phyloP scores from a whole-genome alignment of 495 filamentous ascomycete genomes.

The Penicillium argentinense region DNA sequence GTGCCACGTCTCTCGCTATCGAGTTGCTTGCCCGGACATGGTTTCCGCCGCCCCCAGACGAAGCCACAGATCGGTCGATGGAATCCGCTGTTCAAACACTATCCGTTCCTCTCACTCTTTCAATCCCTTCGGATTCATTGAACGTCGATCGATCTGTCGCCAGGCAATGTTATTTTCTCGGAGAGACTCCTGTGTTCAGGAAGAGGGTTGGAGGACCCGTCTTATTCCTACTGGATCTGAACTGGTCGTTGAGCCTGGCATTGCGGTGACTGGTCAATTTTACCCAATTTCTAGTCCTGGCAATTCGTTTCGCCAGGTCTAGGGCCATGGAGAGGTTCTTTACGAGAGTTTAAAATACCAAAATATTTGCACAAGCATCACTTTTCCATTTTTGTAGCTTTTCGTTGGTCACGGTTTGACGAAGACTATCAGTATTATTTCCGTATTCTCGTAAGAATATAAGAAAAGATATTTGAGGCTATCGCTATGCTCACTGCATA shows the following conservation, averaged over 20 bases:
- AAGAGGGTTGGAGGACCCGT: slow-evolving; percentile 37
- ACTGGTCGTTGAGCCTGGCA: slow-evolving; percentile 24
- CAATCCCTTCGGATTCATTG: slow-evolving; percentile 34
- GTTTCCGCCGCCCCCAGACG: slow-evolving; percentile 27
- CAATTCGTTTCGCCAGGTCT: slow-evolving; percentile 14
- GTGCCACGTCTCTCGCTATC: slow-evolving; percentile 32
- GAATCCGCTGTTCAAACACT: slow-evolving; percentile 38
- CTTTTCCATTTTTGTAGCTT: no score
- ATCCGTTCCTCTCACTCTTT: slow-evolving; percentile 12
- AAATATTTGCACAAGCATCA: no score
- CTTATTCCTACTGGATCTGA: slow-evolving; percentile 10
- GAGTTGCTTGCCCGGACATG: slow-evolving; percentile 28
- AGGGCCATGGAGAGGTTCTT: slow-evolving; percentile 44
- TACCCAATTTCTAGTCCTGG: slow-evolving; percentile 19
- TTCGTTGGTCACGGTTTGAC: no score
- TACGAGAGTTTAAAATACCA: slow-evolving; percentile 37
- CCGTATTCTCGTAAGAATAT: neutral
- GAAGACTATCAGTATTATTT: slow-evolving; percentile 21
- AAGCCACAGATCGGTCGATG: slow-evolving; percentile 24
- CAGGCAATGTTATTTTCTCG: slow-evolving; percentile 26
- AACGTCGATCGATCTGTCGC: slow-evolving; percentile 23
- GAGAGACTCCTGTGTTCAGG: slow-evolving; percentile 40
- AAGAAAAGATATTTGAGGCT: slow-evolving; percentile 5
- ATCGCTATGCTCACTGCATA: slow-evolving; percentile 23
- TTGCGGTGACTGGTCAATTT: slow-evolving; percentile 45